Evolutionary conservation across 2,329 filamentous ascomycete species (phyloP).

Genomic region (Aaosphaeria arxii): DNA sequence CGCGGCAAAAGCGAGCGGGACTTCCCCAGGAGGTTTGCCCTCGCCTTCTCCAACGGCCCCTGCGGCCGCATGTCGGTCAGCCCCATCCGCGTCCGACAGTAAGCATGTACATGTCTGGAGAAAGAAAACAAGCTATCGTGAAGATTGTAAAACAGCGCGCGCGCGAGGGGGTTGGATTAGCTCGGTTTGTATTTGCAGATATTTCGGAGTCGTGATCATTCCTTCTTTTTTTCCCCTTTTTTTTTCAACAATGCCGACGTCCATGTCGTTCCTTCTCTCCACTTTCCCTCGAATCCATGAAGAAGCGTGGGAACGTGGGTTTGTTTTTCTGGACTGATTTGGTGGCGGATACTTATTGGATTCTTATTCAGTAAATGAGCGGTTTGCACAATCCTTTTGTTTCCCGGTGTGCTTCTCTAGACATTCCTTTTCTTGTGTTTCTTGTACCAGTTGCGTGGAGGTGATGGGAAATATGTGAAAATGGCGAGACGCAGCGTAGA

Average conservation of each 20-base stretch:
- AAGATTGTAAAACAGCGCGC: not conserved
- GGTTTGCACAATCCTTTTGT: not conserved
- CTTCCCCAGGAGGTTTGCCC: conserved; percentile 13
- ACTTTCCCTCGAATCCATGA: not conserved
- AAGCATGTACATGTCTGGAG: not conserved
- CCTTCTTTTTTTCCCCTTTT: not conserved
- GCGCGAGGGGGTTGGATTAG: not conserved
- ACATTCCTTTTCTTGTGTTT: not conserved
- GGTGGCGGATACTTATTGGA: not conserved
- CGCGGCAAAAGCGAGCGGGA: conserved; percentile 7
- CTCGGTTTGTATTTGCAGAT: not conserved
- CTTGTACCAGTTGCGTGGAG: no score
- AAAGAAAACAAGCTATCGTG: not conserved
- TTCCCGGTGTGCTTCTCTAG: not conserved
- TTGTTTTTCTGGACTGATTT: not conserved
- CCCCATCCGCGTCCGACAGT: conserved; percentile 3
- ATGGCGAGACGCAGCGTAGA: no score
- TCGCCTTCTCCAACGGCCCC: conserved; percentile 19
- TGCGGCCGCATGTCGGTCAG: conserved; percentile 18
- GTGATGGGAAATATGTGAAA: no score
- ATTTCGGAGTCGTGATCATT: not conserved
- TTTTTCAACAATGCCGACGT: not conserved
- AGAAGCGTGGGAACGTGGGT: not conserved
- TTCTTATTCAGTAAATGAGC: not conserved
- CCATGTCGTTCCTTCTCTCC: not conserved